Base-by-base conservation (phyloP, 176 grass and related monocot genomes). In the Oryza brachyantha region DNA sequence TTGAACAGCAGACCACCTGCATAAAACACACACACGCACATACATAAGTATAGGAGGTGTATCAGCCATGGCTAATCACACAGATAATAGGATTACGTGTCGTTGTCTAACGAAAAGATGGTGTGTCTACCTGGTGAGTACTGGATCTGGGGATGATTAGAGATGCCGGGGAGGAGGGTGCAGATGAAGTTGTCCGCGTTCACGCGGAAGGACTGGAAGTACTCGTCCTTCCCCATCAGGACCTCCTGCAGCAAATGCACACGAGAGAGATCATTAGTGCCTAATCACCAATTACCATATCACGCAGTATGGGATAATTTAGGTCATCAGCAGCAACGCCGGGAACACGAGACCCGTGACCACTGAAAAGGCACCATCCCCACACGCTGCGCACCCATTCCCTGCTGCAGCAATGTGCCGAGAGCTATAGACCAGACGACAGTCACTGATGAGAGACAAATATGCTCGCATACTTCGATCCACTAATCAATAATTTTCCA, bases 131-230 rank as follows among this genome's bases (percentile, higher is more conserved):
- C 94, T 59, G 94, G 91, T 0, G 94, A 97, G 79, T 94, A 94
- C 80, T 97, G 83, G 76, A 97, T 88, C 74, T 94, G 94, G 0
- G 91, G 84, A 68, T 91, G 91, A 21, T 65, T 78, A 24, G 94
- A 97, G 77, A 92, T 86, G 37, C 91, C 91, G 0, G 94, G 94
- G 8, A 97, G 87, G n/a, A 97, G 94, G 71, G 76, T 90, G 77
- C 94, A 97, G 69, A 97, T 94, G 78, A 97, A 97, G 79, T 92
- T 86, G 86, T 97, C 91, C 13, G 94, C 91, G 84, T 97, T 97
- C 22, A 61, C 65, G 0, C 83, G 88, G 75, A 97, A 97, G 1
- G 91, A 97, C 14, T 77, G 77, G 72, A 97, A 97, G 81, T 78
- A 97, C 54, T 81, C 82, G 80, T 97, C 94, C 72, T 94, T 97